Percentiles rank a stretch among this genome's conserved stretches.
phyloP scores from a whole-genome alignment of 768 basidiomycete genomes.

The Russula griseocarnosa region DNA sequence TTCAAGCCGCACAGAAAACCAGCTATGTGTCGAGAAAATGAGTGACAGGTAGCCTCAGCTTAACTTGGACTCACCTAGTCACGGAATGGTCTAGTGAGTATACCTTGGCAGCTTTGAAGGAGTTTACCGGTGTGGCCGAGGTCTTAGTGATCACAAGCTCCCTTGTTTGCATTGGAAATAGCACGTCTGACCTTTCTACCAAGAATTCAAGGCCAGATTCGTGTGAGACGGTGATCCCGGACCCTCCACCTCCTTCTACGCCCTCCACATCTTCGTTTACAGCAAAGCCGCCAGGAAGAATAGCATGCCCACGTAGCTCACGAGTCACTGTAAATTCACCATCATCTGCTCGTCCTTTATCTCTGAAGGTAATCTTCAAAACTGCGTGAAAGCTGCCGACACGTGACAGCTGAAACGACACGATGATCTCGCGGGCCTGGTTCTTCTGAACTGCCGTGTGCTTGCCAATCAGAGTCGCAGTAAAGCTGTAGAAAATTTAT shows the following conservation, averaged over 20 bases:
- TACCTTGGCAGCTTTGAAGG: conserved; percentile 2
- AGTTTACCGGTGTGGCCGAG: not conserved
- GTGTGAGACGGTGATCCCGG: conserved; percentile 13
- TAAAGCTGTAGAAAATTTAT: conserved; percentile 8
- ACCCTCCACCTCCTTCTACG: not conserved
- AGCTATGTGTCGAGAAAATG: conserved; percentile 1
- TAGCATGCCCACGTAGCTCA: conserved; percentile 5
- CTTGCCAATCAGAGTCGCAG: not conserved
- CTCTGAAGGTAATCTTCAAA: conserved; percentile 1
- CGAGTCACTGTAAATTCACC: conserved; percentile 8
- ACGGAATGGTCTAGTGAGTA: not conserved
- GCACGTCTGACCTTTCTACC: conserved; percentile 1
- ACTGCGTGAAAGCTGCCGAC: conserved; percentile 6
- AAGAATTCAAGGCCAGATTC: conserved; percentile 20
- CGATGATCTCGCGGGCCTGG: not conserved
- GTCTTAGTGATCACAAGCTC: conserved; percentile 14
- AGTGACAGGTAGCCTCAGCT: not conserved
- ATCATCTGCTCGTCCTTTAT: conserved; percentile 3
- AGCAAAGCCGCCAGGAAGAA: not conserved
- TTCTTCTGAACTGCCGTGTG: not conserved
- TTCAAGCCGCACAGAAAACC: conserved; percentile 10
- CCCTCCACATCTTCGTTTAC: not conserved
- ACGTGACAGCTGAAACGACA: too few species aligned
- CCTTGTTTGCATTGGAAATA: not conserved
- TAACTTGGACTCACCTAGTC: not conserved